phyloP scores from a whole-genome alignment of 2,329 filamentous ascomycete species.

The Aureobasidium musti region DNA sequence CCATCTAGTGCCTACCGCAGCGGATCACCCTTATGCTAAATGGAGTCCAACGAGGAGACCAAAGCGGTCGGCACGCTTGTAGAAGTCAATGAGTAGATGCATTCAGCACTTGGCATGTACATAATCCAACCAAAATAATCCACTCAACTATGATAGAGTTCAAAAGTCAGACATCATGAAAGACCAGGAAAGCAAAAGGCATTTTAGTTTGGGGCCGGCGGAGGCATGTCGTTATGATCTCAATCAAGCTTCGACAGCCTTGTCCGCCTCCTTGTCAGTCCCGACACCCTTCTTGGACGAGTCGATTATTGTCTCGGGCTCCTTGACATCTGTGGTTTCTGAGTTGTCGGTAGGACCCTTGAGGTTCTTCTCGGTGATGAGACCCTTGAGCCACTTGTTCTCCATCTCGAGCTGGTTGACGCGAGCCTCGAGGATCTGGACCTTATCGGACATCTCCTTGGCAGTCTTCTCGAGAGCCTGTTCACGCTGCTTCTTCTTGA shows the following conservation, averaged over 20 bases:
- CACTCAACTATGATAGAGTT: constrained; percentile 9
- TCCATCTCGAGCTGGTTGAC: constrained; percentile 56
- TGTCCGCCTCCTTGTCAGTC: constrained; percentile 19
- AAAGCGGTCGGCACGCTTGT: constrained; percentile 19
- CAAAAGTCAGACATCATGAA: background rate
- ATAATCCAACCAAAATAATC: constrained; percentile 20
- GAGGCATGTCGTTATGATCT: background rate
- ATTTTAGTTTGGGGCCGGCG: constrained; percentile 17
- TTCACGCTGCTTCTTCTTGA: constrained; percentile 59
- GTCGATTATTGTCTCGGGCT: constrained; percentile 4
- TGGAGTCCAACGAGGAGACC: constrained; percentile 14
- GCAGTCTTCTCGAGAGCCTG: constrained; percentile 54
- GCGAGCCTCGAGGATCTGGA: constrained; percentile 48
- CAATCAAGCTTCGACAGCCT: constrained; percentile 23
- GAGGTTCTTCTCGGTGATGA: constrained; percentile 54
- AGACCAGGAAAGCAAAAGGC: constrained; percentile 5
- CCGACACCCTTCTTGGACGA: constrained; percentile 26
- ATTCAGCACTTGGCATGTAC: constrained; percentile 17
- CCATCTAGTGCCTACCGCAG: constrained; percentile 47
- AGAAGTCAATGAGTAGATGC: constrained; percentile 13
- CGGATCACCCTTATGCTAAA: constrained; percentile 31
- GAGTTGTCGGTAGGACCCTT: constrained; percentile 31
- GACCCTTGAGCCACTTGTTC: constrained; percentile 55
- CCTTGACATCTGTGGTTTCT: constrained; percentile 2
- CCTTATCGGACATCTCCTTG: constrained; percentile 55